A percentile compares a stretch with the other conserved stretches of the same genome.
These are phyloP conservation scores for Priceomyces haplophilus DNA, from an alignment of 805 yeast species.

Conservation along the genomic window DNA sequence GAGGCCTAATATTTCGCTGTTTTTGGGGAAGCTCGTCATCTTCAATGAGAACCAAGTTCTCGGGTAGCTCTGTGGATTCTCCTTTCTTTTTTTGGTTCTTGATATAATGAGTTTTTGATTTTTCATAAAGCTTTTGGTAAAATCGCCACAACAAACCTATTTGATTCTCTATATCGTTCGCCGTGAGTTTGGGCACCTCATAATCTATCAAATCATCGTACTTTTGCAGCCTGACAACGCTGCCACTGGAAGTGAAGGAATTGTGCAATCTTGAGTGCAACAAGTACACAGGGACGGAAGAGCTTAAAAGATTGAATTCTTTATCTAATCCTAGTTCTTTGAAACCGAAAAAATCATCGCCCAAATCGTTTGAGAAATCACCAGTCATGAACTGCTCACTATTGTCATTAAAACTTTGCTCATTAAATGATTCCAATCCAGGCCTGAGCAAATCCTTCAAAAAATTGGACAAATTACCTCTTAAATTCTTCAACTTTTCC, in stretches of 20 bases:
- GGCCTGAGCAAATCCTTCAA: constrained; percentile 84
- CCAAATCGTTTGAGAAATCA: constrained; percentile 87
- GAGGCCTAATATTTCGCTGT: constrained; percentile 68
- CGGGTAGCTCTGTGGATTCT: constrained; percentile 41
- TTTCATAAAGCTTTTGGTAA: constrained; percentile 36
- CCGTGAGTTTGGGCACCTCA: constrained; percentile 50
- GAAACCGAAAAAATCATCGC: constrained; percentile 98
- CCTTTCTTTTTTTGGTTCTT: constrained; percentile 41
- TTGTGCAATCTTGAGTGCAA: constrained; percentile 72
- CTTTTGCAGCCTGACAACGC: constrained; percentile 49
- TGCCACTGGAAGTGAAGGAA: constrained; percentile 44
- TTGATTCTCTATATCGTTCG: constrained; percentile 49
- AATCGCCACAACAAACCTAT: constrained; percentile 60
- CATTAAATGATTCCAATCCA: constrained; percentile 66
- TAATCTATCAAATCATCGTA: constrained; percentile 65
- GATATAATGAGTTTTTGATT: constrained; percentile 42
- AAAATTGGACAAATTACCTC: constrained; percentile 62
- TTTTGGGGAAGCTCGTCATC: constrained; percentile 85
- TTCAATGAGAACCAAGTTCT: constrained; percentile 50
- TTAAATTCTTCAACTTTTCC: constrained; percentile 65
- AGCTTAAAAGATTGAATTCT: constrained; percentile 80
- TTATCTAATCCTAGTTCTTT: constrained; percentile 89
- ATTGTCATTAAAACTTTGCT: constrained; percentile 78
- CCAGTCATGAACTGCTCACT: constrained; percentile 94
- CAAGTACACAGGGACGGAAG: constrained; percentile 86